Conservation (phyloP, 2,329 filamentous ascomycete genomes). For the Pezicula radicicola region DNA sequence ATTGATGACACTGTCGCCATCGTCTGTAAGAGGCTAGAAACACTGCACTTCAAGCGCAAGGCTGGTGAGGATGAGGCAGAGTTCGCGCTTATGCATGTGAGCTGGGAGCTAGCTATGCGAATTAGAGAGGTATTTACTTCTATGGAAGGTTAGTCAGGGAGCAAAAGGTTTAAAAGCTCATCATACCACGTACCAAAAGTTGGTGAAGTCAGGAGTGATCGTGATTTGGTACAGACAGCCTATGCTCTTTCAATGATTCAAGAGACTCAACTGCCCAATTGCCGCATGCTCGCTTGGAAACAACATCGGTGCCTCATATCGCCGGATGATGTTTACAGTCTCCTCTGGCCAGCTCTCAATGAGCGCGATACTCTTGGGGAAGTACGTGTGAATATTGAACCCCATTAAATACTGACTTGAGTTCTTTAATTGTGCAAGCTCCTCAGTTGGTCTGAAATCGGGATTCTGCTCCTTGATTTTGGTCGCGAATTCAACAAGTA, state of each 20-base stretch:
- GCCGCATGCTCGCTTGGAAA: not conserved
- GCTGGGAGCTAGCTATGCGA: slow-evolving; percentile 5
- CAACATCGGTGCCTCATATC: not conserved
- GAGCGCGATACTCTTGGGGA: not conserved
- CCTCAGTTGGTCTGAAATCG: not conserved
- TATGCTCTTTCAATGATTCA: not conserved
- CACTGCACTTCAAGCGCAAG: not conserved
- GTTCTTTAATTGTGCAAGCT: not conserved
- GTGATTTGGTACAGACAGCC: too few relatives aligned
- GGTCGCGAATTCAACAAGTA: not conserved
- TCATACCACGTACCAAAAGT: too few relatives aligned
- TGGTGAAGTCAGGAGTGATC: too few relatives aligned
- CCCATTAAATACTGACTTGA: not conserved
- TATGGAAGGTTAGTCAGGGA: not conserved
- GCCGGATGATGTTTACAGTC: not conserved
- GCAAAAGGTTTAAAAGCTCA: too few relatives aligned
- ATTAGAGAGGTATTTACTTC: not conserved
- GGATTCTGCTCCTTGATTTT: not conserved
- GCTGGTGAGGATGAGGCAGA: slow-evolving; percentile 1
- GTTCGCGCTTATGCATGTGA: slow-evolving; percentile 6
- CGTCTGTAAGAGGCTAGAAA: slow-evolving; percentile 1
- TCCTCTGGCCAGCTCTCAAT: slow-evolving; percentile 1
- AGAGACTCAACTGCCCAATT: not conserved
- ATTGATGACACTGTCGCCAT: not conserved
- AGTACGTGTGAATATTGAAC: not conserved